Evolutionary conservation across 1,284 basidiomycete genomes (phyloP).

Genomic region (Ustilago tritici): DNA sequence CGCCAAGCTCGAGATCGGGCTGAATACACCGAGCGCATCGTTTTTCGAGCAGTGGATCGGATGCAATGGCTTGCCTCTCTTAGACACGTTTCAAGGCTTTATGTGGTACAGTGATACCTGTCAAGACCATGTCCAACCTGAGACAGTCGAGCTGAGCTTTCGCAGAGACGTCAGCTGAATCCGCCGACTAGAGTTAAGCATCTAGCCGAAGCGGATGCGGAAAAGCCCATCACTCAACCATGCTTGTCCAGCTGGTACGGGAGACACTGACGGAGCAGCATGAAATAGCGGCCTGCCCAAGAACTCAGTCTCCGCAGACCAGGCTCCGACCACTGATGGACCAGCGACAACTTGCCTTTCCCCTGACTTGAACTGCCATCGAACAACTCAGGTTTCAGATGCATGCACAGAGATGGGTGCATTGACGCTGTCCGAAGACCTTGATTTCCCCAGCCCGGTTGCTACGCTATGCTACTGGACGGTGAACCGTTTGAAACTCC

Average conservation of each 20-base stretch:
- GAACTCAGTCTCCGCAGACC: constrained; percentile 3
- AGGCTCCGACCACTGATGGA: neutral
- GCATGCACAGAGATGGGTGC: neutral
- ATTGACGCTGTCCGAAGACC: constrained; percentile 1
- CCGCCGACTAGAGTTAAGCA: neutral
- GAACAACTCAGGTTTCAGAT: neutral
- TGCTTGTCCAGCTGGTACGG: neutral
- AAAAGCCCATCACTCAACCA: neutral
- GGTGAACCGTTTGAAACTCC: constrained; percentile 20
- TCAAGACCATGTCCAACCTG: neutral
- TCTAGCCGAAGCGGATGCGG: constrained; percentile 5
- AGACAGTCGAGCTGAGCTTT: constrained; percentile 1
- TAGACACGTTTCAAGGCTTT: neutral
- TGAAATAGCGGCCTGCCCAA: neutral
- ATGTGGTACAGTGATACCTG: neutral
- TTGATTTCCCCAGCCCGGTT: constrained; percentile 1
- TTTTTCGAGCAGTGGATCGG: neutral
- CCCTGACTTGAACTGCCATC: neutral
- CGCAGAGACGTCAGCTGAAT: neutral
- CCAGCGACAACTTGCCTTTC: neutral
- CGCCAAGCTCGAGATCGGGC: neutral
- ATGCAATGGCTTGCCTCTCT: neutral
- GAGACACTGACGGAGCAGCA: neutral
- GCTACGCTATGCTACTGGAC: constrained; percentile 4
- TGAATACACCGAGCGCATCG: constrained; percentile 2